A percentile compares a stretch with the other conserved stretches of the same genome.
Evolutionary conservation across 2,329 filamentous ascomycete species (phyloP).

Genomic region (Trichoderma asperellum): DNA sequence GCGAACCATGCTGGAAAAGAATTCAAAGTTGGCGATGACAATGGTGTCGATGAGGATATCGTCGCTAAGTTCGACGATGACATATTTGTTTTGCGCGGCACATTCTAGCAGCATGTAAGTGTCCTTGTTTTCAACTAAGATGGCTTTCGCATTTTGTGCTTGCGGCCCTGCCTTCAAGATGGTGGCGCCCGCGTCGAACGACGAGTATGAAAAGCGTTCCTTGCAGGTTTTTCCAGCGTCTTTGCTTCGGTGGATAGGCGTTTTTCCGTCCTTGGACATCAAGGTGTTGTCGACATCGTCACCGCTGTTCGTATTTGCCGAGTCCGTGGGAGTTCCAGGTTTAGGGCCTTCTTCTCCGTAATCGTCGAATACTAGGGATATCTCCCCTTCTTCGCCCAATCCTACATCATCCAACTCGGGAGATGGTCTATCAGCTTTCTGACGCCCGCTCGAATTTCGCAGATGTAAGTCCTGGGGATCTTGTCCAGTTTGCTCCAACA

Average conservation of each 20-base stretch:
- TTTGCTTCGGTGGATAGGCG: constrained; percentile 72
- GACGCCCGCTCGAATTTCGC: constrained; percentile 59
- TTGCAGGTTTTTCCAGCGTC: constrained; percentile 98
- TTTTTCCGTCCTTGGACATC: constrained; percentile 52
- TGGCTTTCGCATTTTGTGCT: constrained; percentile 83
- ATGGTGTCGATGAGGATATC: constrained; percentile 87
- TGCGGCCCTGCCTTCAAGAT: constrained; percentile 87
- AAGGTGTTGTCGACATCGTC: constrained; percentile 45
- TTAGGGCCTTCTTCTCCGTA: constrained; percentile 34
- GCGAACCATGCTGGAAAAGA: constrained; percentile 96
- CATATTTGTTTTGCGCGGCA: constrained; percentile 82
- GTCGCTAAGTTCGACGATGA: constrained; percentile 92
- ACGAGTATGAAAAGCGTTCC: constrained; percentile 95
- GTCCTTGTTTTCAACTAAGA: constrained; percentile 96
- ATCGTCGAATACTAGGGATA: constrained; percentile 61
- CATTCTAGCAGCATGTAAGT: constrained; percentile 98
- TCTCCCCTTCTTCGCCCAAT: constrained; percentile 86
- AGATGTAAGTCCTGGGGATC: constrained; percentile 66
- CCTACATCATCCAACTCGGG: constrained; percentile 74
- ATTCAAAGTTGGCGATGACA: constrained; percentile 97
- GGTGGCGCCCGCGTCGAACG: constrained; percentile 94
- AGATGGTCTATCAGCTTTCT: constrained; percentile 51
- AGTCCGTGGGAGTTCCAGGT: neutral
- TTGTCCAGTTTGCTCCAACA: constrained; percentile 83
- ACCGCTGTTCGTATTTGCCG: constrained; percentile 22